Evolutionary conservation across 2,329 filamentous ascomycete genomes (phyloP).

Genomic region (Spiromastix sp.): DNA sequence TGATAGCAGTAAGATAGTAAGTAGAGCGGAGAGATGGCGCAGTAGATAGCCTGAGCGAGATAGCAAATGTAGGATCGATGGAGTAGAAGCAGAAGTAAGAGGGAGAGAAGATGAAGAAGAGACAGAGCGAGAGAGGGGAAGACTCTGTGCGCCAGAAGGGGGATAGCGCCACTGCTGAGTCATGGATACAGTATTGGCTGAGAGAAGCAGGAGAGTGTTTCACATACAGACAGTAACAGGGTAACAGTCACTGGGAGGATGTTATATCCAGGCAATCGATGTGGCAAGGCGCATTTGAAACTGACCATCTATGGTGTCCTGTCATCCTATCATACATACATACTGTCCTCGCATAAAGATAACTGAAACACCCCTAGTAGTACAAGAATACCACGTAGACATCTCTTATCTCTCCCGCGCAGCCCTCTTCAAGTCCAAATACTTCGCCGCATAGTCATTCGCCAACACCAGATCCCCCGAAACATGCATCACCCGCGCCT

Average conservation of each 20-base stretch:
- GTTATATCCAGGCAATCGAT: too few species aligned
- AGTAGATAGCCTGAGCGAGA: too few species aligned
- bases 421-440: constrained; percentile 43
- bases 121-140: constrained; percentile 7
- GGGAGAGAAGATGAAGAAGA: neutral
- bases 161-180: too few species aligned
- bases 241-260: too few species aligned
- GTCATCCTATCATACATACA: neutral
- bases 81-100: neutral
- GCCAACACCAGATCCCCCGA: constrained; percentile 54
- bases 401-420: constrained; percentile 1
- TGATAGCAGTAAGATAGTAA: constrained; percentile 12
- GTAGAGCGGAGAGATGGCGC: constrained; percentile 1
- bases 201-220: constrained; percentile 3
- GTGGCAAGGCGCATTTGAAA: too few species aligned
- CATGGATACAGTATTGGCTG: too few species aligned
- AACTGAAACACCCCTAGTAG: too few species aligned
- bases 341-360: neutral
- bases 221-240: too few species aligned
- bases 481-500: constrained; percentile 63
- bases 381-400: too few species aligned
- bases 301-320: neutral
- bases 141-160: too few species aligned
- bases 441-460: constrained; percentile 57
- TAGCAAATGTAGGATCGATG: too few species aligned